Percentiles rank a stretch among this genome's conserved stretches.
phyloP scores from a whole-genome alignment of 2,329 filamentous ascomycete species.

The Magnaporthiopsis poae region DNA sequence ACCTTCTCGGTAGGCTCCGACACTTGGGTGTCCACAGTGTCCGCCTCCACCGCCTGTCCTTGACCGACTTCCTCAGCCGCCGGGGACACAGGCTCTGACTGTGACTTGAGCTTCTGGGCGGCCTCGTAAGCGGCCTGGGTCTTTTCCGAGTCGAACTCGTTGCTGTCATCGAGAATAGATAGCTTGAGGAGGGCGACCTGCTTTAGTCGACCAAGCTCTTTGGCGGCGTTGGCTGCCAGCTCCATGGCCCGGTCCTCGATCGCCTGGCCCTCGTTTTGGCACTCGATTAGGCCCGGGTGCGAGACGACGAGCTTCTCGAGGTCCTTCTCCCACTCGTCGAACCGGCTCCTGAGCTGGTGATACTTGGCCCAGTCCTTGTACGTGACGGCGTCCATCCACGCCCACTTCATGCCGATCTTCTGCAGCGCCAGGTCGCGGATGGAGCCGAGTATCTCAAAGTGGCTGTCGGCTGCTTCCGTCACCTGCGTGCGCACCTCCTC shows the following conservation, averaged over 20 bases:
- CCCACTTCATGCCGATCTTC: constrained; percentile 89
- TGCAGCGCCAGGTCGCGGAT: constrained; percentile 78
- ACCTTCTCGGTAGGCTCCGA: constrained; percentile 3
- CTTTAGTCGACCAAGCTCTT: constrained; percentile 71
- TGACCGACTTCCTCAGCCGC: background rate
- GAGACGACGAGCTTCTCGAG: constrained; percentile 66
- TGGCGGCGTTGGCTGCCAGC: constrained; percentile 66
- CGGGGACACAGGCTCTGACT: background rate
- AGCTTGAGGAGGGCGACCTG: constrained; percentile 80
- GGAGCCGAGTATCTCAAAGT: constrained; percentile 70
- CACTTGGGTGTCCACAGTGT: constrained; percentile 13
- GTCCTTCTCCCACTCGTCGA: constrained; percentile 75
- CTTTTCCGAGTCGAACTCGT: constrained; percentile 65
- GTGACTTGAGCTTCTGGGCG: constrained; percentile 16
- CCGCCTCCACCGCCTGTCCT: background rate
- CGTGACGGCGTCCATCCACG: constrained; percentile 87
- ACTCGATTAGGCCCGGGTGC: constrained; percentile 60
- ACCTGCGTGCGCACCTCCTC: constrained; percentile 59
- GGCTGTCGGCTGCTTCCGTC: constrained; percentile 63
- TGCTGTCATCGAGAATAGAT: constrained; percentile 58
- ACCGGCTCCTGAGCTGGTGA: constrained; percentile 72
- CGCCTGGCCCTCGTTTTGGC: constrained; percentile 46
- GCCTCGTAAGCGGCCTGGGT: constrained; percentile 48
- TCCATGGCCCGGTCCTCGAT: constrained; percentile 73
- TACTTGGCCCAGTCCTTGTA: constrained; percentile 98